A percentile compares a stretch with the other conserved stretches of the same genome.
These are phyloP conservation scores for Curvularia sp. DNA, from an alignment of 2,329 filamentous ascomycete genomes.

Conservation along the genomic window DNA sequence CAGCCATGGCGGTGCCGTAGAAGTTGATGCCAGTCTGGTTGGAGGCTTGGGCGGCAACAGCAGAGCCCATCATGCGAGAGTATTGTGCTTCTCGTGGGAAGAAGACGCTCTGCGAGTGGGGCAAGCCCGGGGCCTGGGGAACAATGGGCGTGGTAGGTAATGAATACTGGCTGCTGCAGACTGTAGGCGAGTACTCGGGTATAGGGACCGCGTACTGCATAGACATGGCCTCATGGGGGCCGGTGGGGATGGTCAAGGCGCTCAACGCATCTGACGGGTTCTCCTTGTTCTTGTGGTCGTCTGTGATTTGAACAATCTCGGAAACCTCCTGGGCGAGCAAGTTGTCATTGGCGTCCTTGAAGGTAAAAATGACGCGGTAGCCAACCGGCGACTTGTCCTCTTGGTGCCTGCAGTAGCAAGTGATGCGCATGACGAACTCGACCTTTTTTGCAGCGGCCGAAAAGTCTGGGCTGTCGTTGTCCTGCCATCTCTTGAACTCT, in stretches of 20 bases:
- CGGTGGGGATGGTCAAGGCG: constrained; percentile 29
- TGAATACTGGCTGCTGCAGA: constrained; percentile 35
- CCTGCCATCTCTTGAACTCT: constrained; percentile 47
- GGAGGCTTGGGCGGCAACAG: constrained; percentile 17
- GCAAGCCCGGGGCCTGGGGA: constrained; percentile 28
- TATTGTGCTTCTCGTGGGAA: constrained; percentile 29
- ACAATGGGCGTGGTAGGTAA: constrained; percentile 39
- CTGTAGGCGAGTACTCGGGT: constrained; percentile 34
- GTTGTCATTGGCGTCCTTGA: constrained; percentile 80
- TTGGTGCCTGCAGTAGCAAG: constrained; percentile 96
- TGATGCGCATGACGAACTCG: constrained; percentile 91
- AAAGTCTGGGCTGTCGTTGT: constrained; percentile 33
- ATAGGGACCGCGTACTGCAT: constrained; percentile 27
- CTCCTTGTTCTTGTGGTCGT: constrained; percentile 83
- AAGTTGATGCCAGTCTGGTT: constrained; percentile 24
- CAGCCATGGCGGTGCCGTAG: constrained; percentile 16
- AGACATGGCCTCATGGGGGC: constrained; percentile 22
- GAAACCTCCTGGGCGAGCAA: constrained; percentile 80
- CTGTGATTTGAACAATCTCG: constrained; percentile 91
- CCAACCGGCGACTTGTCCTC: constrained; percentile 79
- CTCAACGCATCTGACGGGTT: constrained; percentile 31
- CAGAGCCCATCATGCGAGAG: constrained; percentile 20
- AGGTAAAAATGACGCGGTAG: constrained; percentile 91
- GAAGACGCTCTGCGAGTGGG: constrained; percentile 31
- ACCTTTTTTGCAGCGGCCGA: constrained; percentile 69